Percentiles rank a stretch among this genome's conserved stretches.
These are phyloP conservation scores for Kodamaea kaohsiungensis DNA, from an alignment of 805 yeast genomes.

Conservation along the genomic window DNA sequence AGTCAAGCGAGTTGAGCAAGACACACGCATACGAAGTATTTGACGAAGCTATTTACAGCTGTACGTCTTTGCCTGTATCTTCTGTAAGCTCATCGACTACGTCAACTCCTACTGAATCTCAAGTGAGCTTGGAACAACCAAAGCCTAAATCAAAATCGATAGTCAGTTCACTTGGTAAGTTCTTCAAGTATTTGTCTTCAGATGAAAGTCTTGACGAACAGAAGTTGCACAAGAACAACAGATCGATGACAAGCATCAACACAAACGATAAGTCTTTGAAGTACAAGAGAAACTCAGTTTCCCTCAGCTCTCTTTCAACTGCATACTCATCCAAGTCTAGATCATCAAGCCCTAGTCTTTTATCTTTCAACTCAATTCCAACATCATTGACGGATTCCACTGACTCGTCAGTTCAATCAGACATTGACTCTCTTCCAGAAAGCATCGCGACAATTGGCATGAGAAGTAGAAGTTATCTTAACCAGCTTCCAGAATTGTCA, in stretches of 20 bases:
- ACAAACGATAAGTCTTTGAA: slow-evolving; percentile 8
- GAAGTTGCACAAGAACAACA: slow-evolving; percentile 8
- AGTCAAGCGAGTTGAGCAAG: slow-evolving; percentile 42
- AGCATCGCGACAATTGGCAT: slow-evolving; percentile 6
- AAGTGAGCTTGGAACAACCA: slow-evolving; percentile 2
- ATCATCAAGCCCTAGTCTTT: slow-evolving; percentile 40
- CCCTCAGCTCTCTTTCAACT: slow-evolving; percentile 39
- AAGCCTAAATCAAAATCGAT: slow-evolving; percentile 18
- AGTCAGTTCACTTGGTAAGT: slow-evolving; percentile 34
- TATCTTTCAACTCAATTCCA: slow-evolving; percentile 38
- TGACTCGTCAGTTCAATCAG: slow-evolving; percentile 32
- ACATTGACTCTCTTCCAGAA: slow-evolving; percentile 21
- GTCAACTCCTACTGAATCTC: slow-evolving; percentile 3
- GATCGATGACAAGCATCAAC: slow-evolving; percentile 6
- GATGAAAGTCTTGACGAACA: slow-evolving; percentile 22
- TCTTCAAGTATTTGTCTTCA: slow-evolving; percentile 37
- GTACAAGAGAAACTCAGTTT: slow-evolving; percentile 30
- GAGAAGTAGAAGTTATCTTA: slow-evolving; percentile 8
- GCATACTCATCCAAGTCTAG: slow-evolving; percentile 32
- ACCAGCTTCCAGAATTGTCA: slow-evolving; percentile 39
- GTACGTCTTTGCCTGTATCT: slow-evolving; percentile 22
- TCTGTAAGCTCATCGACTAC: slow-evolving; percentile 1
- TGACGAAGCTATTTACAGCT: slow-evolving; percentile 62
- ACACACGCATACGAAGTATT: slow-evolving; percentile 64
- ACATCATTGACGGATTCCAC: slow-evolving; percentile 39